Percentiles rank a stretch among this genome's conserved stretches.
phyloP scores from a whole-genome alignment of 805 yeast species.

The Pichia deserticola region DNA sequence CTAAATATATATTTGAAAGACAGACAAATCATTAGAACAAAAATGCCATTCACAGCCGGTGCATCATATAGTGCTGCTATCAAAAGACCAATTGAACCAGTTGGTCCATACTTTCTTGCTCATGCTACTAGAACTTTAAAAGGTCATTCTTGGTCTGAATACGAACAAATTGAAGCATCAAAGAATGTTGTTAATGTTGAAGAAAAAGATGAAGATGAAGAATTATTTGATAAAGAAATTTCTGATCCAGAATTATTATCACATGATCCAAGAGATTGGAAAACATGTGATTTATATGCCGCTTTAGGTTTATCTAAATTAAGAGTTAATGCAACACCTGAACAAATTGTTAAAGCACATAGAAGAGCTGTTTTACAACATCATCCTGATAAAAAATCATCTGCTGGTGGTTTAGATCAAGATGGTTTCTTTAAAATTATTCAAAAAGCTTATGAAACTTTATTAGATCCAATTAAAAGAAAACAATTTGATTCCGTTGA shows the following conservation, averaged over 20 bases:
- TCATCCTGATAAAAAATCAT: slow-evolving; percentile 98
- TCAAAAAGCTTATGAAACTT: slow-evolving; percentile 90
- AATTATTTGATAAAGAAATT: slow-evolving; percentile 57
- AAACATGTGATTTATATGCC: slow-evolving; percentile 90
- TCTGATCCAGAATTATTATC: slow-evolving; percentile 61
- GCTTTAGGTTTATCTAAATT: slow-evolving; percentile 89
- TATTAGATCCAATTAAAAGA: slow-evolving; percentile 80
- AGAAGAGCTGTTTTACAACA: slow-evolving; percentile 93
- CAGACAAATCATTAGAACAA: neutral
- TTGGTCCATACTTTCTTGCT: slow-evolving; percentile 90
- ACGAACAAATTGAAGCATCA: slow-evolving; percentile 87
- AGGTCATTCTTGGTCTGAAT: slow-evolving; percentile 99
- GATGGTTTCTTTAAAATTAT: slow-evolving; percentile 97
- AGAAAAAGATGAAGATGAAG: slow-evolving; percentile 52
- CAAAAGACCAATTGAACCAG: slow-evolving; percentile 89
- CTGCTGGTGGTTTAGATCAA: slow-evolving; percentile 77
- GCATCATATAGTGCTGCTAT: slow-evolving; percentile 50
- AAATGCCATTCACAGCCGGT: slow-evolving; percentile 26
- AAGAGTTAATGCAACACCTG: slow-evolving; percentile 86
- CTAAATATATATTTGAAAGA: no score
- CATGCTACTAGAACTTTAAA: slow-evolving; percentile 93
- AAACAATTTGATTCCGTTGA: slow-evolving; percentile 95
- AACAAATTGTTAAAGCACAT: slow-evolving; percentile 93
- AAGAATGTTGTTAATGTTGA: slow-evolving; percentile 70
- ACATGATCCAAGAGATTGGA: slow-evolving; percentile 98